Conservation (phyloP, 2,329 filamentous ascomycete species). For the Bipolaris victoriae region DNA sequence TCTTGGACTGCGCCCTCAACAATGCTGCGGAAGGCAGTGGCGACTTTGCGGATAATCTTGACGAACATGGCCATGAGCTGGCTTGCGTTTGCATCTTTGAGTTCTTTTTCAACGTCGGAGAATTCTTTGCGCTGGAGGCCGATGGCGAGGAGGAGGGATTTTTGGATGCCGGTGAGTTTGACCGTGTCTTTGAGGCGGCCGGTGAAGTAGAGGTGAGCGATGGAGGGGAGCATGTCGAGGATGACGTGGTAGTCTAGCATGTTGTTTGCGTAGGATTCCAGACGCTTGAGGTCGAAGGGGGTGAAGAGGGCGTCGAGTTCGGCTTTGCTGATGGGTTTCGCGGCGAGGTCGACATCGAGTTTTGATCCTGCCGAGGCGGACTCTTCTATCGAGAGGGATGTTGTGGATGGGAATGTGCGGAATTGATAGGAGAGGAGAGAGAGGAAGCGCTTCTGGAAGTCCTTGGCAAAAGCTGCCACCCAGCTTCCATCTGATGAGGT, state of each 20-base stretch:
- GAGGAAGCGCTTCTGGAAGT: constrained; percentile 95
- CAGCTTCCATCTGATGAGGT: constrained; percentile 70
- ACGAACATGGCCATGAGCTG: constrained; percentile 97
- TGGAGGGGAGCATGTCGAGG: constrained; percentile 83
- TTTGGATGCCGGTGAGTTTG: constrained; percentile 80
- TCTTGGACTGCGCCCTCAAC: constrained; percentile 70
- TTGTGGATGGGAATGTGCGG: constrained; percentile 75
- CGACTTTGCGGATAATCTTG: constrained; percentile 90
- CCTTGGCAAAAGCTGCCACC: constrained; percentile 87
- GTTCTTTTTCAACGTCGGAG: constrained; percentile 78
- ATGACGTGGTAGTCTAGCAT: constrained; percentile 98
- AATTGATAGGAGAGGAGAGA: constrained; percentile 92
- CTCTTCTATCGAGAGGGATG: constrained; percentile 87
- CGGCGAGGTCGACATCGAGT: constrained; percentile 61
- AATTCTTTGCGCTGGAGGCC: constrained; percentile 91
- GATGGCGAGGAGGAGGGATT: constrained; percentile 81
- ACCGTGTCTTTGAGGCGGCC: constrained; percentile 72
- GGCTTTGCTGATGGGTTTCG: constrained; percentile 68
- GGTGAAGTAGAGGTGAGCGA: constrained; percentile 85
- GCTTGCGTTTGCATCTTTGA: constrained; percentile 69
- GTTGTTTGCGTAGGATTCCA: constrained; percentile 95
- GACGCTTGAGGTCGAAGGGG: constrained; percentile 91
- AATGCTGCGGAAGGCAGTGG: constrained; percentile 75
- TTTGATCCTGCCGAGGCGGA: constrained; percentile 76
- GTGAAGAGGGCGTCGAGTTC: constrained; percentile 81